These are phyloP conservation scores for Trichoderma gracile DNA, from an alignment of 2,329 filamentous ascomycete genomes.

Conservation along the genomic window DNA sequence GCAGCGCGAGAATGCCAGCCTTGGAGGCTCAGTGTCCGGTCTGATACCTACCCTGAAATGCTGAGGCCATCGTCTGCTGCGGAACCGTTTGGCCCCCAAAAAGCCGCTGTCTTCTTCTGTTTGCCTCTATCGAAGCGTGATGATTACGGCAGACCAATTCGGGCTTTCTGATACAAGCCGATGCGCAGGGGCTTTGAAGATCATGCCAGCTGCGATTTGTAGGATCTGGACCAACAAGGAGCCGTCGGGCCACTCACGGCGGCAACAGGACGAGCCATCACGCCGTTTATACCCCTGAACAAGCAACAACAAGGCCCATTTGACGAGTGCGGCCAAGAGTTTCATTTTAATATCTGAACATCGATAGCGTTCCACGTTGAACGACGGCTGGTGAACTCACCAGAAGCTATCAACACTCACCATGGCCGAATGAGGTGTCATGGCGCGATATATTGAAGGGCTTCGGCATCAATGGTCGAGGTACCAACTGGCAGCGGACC, in stretches of 20 bases:
- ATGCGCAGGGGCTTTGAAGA: conserved; percentile 7
- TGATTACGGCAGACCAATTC: not conserved
- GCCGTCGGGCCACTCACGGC: not conserved
- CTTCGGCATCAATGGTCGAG: conserved; percentile 1
- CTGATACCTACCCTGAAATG: conserved; percentile 6
- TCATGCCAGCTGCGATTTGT: conserved; percentile 1
- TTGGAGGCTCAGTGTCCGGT: no score
- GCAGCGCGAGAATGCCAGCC: not conserved
- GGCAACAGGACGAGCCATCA: not conserved
- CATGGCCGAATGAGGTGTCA: conserved; percentile 12
- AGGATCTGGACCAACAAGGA: not conserved
- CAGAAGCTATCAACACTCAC: conserved; percentile 1
- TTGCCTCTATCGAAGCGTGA: not conserved
- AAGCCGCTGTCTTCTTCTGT: not conserved
- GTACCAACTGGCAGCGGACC: not conserved
- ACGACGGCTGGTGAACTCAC: not conserved
- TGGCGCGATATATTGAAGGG: conserved; percentile 15
- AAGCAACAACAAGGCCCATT: not conserved
- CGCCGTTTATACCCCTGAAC: not conserved
- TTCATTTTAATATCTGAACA: not conserved
- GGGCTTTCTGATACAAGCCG: not conserved
- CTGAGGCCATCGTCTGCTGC: not conserved
- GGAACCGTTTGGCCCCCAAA: not conserved
- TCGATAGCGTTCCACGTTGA: conserved; percentile 1
- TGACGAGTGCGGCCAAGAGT: not conserved